phyloP scores from a whole-genome alignment of 495 filamentous ascomycete genomes.

The Penicillium canariense region DNA sequence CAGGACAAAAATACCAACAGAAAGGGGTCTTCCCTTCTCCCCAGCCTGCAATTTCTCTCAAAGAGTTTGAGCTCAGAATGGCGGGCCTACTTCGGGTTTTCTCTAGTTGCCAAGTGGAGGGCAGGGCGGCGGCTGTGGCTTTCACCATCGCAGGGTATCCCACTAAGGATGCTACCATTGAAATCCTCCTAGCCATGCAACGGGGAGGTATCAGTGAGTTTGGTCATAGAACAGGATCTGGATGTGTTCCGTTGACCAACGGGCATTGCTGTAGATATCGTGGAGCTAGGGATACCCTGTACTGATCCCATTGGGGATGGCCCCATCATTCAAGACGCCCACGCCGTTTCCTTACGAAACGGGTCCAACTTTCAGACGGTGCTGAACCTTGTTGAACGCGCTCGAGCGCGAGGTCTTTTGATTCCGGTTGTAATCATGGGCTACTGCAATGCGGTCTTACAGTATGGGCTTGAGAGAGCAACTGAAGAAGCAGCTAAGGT shows the following conservation, averaged over 20 bases:
- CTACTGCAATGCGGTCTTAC: conserved; percentile 91
- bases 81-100: no score
- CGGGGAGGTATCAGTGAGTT: conserved; percentile 74
- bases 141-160: conserved; percentile 92
- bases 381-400: conserved; percentile 73
- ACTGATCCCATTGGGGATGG: conserved; percentile 95
- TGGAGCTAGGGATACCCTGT: conserved; percentile 73
- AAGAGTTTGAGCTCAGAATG: no score
- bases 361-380: conserved; percentile 75
- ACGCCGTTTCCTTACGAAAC: conserved; percentile 80
- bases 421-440: conserved; percentile 91
- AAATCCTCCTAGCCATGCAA: conserved; percentile 81
- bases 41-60: no score
- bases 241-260: neutral
- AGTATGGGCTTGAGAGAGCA: conserved; percentile 86
- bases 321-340: conserved; percentile 84
- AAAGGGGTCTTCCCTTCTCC: no score
- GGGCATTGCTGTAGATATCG: no score
- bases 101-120: conserved; percentile 62
- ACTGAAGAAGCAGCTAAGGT: conserved; percentile 77
- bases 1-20: no score
- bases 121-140: conserved; percentile 67
- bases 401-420: conserved; percentile 68
- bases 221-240: neutral
- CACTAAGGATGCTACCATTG: conserved; percentile 61